Base-by-base conservation (phyloP, 148 eudicot genomes). In the Cornus controversa region DNA sequence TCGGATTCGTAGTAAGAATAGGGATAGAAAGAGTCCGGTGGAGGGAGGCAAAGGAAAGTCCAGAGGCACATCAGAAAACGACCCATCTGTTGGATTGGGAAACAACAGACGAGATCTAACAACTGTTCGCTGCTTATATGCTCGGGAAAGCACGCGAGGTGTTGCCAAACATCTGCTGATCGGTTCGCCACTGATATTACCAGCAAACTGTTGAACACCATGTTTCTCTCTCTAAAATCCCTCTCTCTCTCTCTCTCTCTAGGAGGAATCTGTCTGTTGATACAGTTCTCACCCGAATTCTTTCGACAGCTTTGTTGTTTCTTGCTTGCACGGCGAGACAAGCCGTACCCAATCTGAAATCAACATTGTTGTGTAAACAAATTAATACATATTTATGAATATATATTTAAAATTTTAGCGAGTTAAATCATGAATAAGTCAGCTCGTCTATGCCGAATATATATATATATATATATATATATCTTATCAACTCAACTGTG, bases 31-130 rank as follows among this genome's bases (percentile, higher is more conserved):
- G 25, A 26, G 10, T 73, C 60, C 2, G 67, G 75, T 53, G 80
- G 72, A 60, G 89, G 82, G 18, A 83, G 68, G 53, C 89, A 86
- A 24, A 86, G 80, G 70, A 78, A 83, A 53, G 82, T 81, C 86
- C 89, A 86, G 8, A 86, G 31, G 47, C 77, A 86, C 23, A 80
- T 60, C 0, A 80, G 78, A 23, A 82, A 81, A 2, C 79, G 82
- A 6, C 86, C 82, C 18, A 86, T 31, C 54, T 83, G 86, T 8
- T 73, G 77, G 13, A 86, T 68, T 15, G 89, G 89, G 50, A 81
- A 79, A 57, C 85, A 81, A n/a, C 83, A 64, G 26, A 84, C 76
- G n/a, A 86, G 79, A 74, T 86, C 81, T 2, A 84, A 27, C n/a
- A 86, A 66, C 71, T 86, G 50, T 1, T 72, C 66, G 68, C 78